Percentiles rank a stretch among this genome's conserved stretches.
Evolutionary conservation across 2,329 filamentous ascomycete genomes (phyloP).

Genomic region (Verticillium nonalfalfae): DNA sequence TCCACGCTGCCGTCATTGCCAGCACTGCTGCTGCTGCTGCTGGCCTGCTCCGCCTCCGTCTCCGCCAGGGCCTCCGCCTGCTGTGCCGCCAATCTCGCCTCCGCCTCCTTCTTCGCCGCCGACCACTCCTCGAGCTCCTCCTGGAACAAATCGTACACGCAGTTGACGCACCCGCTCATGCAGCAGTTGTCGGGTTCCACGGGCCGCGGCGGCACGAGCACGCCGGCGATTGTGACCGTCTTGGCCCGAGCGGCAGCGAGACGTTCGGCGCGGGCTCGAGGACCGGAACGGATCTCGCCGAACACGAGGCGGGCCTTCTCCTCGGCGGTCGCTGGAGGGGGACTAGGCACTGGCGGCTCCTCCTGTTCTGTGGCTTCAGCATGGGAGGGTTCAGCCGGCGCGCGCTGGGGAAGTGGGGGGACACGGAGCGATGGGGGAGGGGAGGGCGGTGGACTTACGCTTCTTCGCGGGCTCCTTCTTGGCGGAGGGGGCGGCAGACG

Average conservation of each 20-base stretch:
- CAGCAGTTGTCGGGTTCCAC: conserved; percentile 96
- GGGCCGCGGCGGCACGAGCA: conserved; percentile 76
- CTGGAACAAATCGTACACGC: conserved; percentile 87
- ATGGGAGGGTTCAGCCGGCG: conserved; percentile 8
- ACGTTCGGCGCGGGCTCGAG: conserved; percentile 59
- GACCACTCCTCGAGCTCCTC: conserved; percentile 93
- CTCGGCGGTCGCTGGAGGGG: conserved; percentile 36
- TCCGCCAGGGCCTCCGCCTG: conserved; percentile 33
- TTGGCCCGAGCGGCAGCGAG: conserved; percentile 48
- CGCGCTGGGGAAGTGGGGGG: background rate
- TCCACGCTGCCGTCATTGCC: conserved; percentile 67
- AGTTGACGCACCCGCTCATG: conserved; percentile 98
- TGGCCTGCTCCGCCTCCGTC: conserved; percentile 23
- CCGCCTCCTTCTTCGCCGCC: conserved; percentile 56
- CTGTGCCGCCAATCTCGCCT: conserved; percentile 36
- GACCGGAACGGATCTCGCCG: conserved; percentile 69
- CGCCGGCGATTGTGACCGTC: conserved; percentile 65
- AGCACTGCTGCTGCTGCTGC: conserved; percentile 74
- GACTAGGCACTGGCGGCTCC: conserved; percentile 16
- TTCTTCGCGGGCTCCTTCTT: conserved; percentile 14
- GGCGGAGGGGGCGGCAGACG: conserved; percentile 10
- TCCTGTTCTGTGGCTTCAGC: conserved; percentile 10
- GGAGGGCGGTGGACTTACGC: conserved; percentile 14
- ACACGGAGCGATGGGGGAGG: conserved; percentile 3
- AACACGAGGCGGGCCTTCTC: conserved; percentile 67